These are phyloP conservation scores for Cetradonia linearis DNA, from an alignment of 495 filamentous ascomycete genomes.

Conservation along the genomic window DNA sequence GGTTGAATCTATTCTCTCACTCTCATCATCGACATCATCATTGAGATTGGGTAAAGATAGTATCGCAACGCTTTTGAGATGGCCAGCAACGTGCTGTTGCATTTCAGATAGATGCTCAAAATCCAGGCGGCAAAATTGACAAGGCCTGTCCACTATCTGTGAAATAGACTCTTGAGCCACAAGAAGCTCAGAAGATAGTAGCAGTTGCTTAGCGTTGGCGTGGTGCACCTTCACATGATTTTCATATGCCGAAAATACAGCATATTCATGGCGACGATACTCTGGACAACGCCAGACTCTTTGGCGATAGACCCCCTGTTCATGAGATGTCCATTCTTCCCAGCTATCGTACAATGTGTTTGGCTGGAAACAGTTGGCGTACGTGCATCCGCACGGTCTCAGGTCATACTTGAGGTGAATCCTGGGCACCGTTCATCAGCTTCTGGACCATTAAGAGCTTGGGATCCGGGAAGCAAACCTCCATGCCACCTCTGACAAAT, in stretches of 20 bases:
- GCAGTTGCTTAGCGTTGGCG: not conserved
- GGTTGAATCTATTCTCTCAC: constrained; percentile 1
- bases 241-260: not conserved
- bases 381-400: constrained; percentile 29
- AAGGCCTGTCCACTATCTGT: constrained; percentile 9
- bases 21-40: not conserved
- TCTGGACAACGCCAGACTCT: constrained; percentile 17
- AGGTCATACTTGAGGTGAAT: constrained; percentile 29
- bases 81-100: constrained; percentile 14
- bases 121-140: constrained; percentile 5
- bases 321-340: constrained; percentile 29
- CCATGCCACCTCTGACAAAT: constrained; percentile 15
- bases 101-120: constrained; percentile 6
- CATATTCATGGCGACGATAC: constrained; percentile 1
- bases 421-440: constrained; percentile 9
- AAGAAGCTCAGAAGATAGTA: constrained; percentile 3
- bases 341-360: constrained; percentile 25
- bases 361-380: constrained; percentile 23
- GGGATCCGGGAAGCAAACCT: constrained; percentile 1
- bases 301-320: constrained; percentile 19
- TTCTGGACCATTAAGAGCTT: not conserved
- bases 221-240: constrained; percentile 9
- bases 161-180: constrained; percentile 6
- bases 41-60: constrained; percentile 4
- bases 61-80: constrained; percentile 3